phyloP scores from a whole-genome alignment of 2,329 filamentous ascomycete species.

The Talaromyces sp. region DNA sequence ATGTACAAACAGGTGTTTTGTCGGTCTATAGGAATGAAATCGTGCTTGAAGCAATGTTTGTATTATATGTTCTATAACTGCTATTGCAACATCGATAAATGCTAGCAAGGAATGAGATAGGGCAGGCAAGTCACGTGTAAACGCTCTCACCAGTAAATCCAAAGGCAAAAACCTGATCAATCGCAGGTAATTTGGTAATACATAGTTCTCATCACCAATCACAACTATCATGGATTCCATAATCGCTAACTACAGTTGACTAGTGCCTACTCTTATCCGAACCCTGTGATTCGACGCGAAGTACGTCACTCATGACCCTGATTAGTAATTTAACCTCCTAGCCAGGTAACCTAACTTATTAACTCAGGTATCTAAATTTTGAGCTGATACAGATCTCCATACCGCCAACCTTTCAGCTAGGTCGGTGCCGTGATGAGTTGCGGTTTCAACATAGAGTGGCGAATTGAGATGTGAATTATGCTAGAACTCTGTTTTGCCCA shows the following conservation, averaged over 20 bases:
- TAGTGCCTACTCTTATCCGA: background rate
- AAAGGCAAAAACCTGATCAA: background rate
- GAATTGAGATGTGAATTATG: background rate
- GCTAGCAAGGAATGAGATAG: background rate
- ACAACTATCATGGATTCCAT: background rate
- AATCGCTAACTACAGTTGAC: background rate
- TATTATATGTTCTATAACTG: no score
- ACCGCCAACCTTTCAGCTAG: background rate
- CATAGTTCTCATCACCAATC: background rate
- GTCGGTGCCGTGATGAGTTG: background rate
- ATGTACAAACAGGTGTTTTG: no score
- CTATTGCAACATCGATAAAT: background rate
- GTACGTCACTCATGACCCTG: background rate
- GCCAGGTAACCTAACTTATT: no score
- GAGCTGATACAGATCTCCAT: background rate
- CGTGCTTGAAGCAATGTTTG: no score
- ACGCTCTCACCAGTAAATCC: background rate
- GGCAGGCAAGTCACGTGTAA: background rate
- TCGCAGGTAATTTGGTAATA: background rate
- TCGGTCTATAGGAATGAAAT: no score
- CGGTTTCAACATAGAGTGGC: background rate
- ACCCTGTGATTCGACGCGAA: background rate
- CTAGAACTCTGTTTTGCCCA: background rate
- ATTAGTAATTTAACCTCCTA: background rate
- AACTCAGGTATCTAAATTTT: no score